These are phyloP conservation scores for Tephrocybe sp. DNA, from an alignment of 768 basidiomycete species.

Conservation along the genomic window DNA sequence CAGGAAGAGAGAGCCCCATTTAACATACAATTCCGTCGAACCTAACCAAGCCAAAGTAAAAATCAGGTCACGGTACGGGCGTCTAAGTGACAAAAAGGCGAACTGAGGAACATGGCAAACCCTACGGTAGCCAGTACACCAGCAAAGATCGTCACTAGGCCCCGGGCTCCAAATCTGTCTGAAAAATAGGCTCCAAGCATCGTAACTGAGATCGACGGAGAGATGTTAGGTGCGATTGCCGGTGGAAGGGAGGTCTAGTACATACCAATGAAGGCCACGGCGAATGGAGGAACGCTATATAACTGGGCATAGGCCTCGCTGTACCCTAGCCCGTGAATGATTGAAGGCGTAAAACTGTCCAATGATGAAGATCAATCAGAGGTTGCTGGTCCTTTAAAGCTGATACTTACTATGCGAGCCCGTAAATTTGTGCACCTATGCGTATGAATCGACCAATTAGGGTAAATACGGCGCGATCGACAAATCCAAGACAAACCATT, in stretches of 20 bases:
- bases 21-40: conserved; percentile 22
- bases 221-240: neutral
- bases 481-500: conserved; percentile 33
- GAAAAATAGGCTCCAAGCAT: conserved; percentile 45
- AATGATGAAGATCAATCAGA: neutral
- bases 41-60: too few species aligned
- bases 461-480: too few species aligned
- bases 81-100: conserved; percentile 14
- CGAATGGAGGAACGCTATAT: conserved; percentile 61
- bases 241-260: conserved; percentile 15
- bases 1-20: conserved; percentile 57
- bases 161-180: conserved; percentile 51
- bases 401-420: conserved; percentile 44
- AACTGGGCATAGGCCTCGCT: conserved; percentile 53
- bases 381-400: neutral
- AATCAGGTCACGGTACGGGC: too few species aligned
- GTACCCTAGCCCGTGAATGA: conserved; percentile 64
- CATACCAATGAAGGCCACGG: conserved; percentile 43
- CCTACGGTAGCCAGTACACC: conserved; percentile 45
- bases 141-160: conserved; percentile 41
- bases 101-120: conserved; percentile 55
- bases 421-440: conserved; percentile 42
- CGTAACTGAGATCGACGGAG: conserved; percentile 21
- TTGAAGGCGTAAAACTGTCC: conserved; percentile 65
- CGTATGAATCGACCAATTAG: neutral